Conservation (phyloP, 176 grass and related monocot genomes). For the Oropetium thomaeum region DNA sequence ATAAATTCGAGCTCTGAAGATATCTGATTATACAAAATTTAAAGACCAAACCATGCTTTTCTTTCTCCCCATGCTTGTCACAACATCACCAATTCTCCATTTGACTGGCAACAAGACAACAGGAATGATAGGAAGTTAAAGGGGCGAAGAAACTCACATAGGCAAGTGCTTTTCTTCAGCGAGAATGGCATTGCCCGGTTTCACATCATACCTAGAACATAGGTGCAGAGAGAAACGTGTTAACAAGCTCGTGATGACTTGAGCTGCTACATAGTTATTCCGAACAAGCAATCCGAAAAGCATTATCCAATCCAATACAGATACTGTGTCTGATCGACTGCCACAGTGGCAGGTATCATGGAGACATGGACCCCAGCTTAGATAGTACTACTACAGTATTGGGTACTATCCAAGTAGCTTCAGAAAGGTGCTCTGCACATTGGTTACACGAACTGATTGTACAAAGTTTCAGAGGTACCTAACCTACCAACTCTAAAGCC, state of each 20-base stretch:
- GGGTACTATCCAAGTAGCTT: background rate
- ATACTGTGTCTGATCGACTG: background rate
- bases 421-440: background rate
- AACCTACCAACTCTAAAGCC: background rate
- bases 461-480: background rate
- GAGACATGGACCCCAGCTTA: too few relatives aligned
- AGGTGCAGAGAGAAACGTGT: background rate
- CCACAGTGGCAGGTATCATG: too few relatives aligned
- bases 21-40: background rate
- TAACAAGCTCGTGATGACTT: background rate
- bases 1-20: background rate
- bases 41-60: background rate
- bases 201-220: constrained; percentile 60
- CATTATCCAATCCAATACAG: background rate
- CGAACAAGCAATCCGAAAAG: background rate
- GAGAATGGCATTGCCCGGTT: constrained; percentile 61
- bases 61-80: background rate
- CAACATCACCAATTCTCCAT: background rate
- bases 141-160: constrained; percentile 42
- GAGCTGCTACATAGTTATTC: background rate
- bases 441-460: background rate
- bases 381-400: too few relatives aligned
- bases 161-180: constrained; percentile 72
- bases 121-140: background rate
- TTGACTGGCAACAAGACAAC: background rate